Conservation (phyloP, 2,329 filamentous ascomycete genomes). For the Berkeleyomyces basicola region DNA sequence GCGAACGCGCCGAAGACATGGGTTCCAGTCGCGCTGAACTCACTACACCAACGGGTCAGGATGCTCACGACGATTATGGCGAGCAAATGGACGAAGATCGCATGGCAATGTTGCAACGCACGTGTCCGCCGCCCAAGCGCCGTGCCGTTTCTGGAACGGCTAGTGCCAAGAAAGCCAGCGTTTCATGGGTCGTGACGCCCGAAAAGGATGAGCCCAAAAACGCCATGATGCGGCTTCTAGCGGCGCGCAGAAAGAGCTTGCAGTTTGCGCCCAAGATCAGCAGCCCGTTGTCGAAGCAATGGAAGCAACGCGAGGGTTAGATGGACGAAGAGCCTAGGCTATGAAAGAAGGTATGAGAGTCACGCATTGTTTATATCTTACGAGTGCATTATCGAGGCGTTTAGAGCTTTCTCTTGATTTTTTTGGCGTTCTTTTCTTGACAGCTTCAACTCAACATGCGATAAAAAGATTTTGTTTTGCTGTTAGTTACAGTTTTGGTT, state of each 20-base stretch:
- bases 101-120: slow-evolving; percentile 24
- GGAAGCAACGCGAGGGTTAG: slow-evolving; percentile 22
- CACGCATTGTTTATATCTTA: slow-evolving; percentile 1
- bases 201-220: slow-evolving; percentile 35
- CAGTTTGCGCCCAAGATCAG: slow-evolving; percentile 61
- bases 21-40: slow-evolving; percentile 19
- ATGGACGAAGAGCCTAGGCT: neutral
- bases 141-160: neutral
- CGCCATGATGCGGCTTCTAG: slow-evolving; percentile 47
- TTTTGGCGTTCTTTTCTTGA: neutral
- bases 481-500: neutral
- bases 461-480: neutral
- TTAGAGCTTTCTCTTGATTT: neutral
- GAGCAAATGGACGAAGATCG: slow-evolving; percentile 20
- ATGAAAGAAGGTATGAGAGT: neutral
- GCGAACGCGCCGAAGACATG: slow-evolving; percentile 19
- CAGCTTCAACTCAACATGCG: neutral
- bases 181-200: slow-evolving; percentile 27
- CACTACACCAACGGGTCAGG: neutral
- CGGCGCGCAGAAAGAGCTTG: slow-evolving; percentile 58
- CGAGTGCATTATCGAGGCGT: neutral
- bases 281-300: slow-evolving; percentile 49
- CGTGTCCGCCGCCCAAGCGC: slow-evolving; percentile 18
- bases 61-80: slow-evolving; percentile 30
- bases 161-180: slow-evolving; percentile 16